Base-by-base conservation (phyloP, 192 early-diverging fungal genomes). In the Mortierella alpina region DNA sequence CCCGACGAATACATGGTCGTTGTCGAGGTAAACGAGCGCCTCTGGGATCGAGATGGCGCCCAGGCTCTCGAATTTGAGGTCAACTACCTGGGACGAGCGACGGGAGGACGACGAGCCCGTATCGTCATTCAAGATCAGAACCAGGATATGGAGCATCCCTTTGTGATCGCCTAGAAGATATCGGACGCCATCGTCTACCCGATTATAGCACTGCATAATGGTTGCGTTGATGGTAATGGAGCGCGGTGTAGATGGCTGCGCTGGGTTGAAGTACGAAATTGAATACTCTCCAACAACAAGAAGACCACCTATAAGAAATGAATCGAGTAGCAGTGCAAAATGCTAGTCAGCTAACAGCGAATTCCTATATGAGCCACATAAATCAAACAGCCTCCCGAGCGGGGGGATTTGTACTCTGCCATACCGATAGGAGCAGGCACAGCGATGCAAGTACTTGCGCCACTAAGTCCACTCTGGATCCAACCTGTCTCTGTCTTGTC, bases 1-100 rank as follows among this genome's bases (percentile, higher is more conserved):
- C 5, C 98, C 97, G 64, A 98, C 70, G 75, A 89, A 99, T 8
- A 93, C 84, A 65, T 86, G 86, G 40, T 91, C 91, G 18, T 88
- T 83, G 51, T 85, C 88, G 18, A 98, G 74, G 55, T 93, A 92
- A 12, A 90, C 77, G 40, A 99, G 79, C 3, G 87, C 84, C 3
- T 91, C 83, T 11, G 89, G 84, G n/a, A 85, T 83, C 6, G 90
- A 83, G 5, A 79, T 85, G 52, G 84, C 52, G 40, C 85, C 87
- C 14, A 89, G 70, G 0, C 82, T 72, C 69, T 90, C 82, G 23
- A 88, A 48, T 51, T 85, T 76, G 18, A 88, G 31, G 9, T 83
- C 83, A 15, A 45, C 45, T 11, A 85, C 76, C 50, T 61, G 64
- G 15, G 70, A 41, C 40, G 39, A 10, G 8, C 22, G 60, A 11